These are phyloP conservation scores for Thuja plicata DNA, from an alignment of 83 land plant species.

Conservation along the genomic window DNA sequence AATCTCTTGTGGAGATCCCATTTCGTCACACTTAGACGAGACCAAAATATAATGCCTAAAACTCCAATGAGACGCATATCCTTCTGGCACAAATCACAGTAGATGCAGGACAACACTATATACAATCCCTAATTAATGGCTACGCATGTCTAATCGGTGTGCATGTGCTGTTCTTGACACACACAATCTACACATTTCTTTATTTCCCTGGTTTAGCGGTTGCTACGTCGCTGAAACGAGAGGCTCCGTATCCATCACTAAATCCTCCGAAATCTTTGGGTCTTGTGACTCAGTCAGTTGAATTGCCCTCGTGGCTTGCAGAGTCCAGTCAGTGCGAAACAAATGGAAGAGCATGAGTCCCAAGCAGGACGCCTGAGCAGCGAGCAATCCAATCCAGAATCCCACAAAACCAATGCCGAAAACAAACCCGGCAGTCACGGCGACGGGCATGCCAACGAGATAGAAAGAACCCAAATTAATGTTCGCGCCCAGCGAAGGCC, in stretches of 20 bases:
- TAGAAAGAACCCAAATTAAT: slow-evolving; percentile 49
- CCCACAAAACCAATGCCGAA: slow-evolving; percentile 29
- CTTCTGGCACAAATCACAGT: too few relatives aligned
- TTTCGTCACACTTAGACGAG: too few relatives aligned
- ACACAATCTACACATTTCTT: not conserved
- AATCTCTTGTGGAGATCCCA: too few relatives aligned
- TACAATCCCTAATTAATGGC: not conserved
- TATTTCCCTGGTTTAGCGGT: not conserved
- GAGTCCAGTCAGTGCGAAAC: slow-evolving; percentile 20
- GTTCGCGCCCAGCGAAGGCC: slow-evolving; percentile 35
- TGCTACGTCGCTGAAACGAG: too few relatives aligned
- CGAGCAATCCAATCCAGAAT: slow-evolving; percentile 26
- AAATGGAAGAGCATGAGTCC: slow-evolving; percentile 5
- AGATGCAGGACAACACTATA: not conserved
- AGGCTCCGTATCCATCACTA: too few relatives aligned
- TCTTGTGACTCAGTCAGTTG: slow-evolving; percentile 14
- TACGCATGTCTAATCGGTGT: not conserved
- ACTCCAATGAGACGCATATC: too few relatives aligned
- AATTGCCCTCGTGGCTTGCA: slow-evolving; percentile 19
- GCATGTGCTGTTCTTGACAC: not conserved
- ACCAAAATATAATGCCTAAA: too few relatives aligned
- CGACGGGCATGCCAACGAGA: slow-evolving; percentile 43
- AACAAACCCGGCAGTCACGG: slow-evolving; percentile 30
- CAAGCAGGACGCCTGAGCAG: slow-evolving; percentile 27
- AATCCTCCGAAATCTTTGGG: not conserved